Percentiles rank a stretch among this genome's conserved stretches.
phyloP scores from a whole-genome alignment of 257 asterid genomes.

The Nicotiana tomentosiformis region DNA sequence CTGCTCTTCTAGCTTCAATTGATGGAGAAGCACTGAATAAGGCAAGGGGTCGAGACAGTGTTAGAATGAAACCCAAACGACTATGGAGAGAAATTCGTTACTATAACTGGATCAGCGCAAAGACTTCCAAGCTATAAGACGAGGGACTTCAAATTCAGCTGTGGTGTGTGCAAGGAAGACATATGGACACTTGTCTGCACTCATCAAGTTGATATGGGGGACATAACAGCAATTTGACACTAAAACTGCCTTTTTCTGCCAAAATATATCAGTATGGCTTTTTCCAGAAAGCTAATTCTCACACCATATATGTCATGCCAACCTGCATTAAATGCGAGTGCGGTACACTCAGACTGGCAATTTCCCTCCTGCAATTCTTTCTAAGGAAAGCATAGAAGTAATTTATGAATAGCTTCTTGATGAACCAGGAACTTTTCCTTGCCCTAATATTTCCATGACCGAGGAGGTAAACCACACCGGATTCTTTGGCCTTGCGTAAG shows the following conservation, averaged over 20 bases:
- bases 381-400: slow-evolving; percentile 86
- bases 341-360: slow-evolving; percentile 79
- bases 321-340: slow-evolving; percentile 87
- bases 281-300: slow-evolving; percentile 18
- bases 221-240: neutral
- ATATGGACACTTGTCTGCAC: neutral
- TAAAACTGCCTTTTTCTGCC: neutral
- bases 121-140: neutral
- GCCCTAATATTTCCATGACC: slow-evolving; percentile 92
- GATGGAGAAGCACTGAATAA: neutral
- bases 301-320: slow-evolving; percentile 97
- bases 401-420: slow-evolving; percentile 82
- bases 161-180: neutral
- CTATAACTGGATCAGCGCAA: neutral
- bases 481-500: slow-evolving; percentile 72
- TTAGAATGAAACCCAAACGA: neutral
- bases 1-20: slow-evolving; percentile 2
- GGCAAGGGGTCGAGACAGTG: neutral
- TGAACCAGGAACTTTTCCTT: slow-evolving; percentile 85
- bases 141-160: neutral
- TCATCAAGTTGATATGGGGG: neutral
- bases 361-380: slow-evolving; percentile 84
- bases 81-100: neutral
- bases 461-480: slow-evolving; percentile 87
- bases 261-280: neutral